Evolutionary conservation across 1,284 basidiomycete genomes (phyloP), one percentile per base, ranked within the genome.

Genomic region (Papiliotrema flavescens): DNA sequence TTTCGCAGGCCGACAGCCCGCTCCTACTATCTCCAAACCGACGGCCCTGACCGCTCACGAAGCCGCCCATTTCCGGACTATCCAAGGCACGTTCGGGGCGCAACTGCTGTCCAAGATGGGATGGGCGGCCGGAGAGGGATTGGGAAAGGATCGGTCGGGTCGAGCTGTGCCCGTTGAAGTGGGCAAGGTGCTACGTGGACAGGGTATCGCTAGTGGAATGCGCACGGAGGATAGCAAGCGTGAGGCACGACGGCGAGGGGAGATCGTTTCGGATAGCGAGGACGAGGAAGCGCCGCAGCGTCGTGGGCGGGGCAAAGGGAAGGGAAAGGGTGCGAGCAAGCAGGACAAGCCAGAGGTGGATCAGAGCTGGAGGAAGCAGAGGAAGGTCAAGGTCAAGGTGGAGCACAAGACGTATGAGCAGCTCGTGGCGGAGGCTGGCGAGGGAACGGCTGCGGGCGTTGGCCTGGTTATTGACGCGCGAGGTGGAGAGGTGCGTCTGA

Each of bases 321-420:
- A 53, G 22, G 54, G 51, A 4, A 61, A 50, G 28, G 52, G n/a
- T n/a, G 60, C 36, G 47, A 51, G 28, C 28, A 32, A 32, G 28
- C 28, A 32, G 11, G 34, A 45, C 50, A 9, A 59, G 65, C 4
- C 66, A 71, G 49, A 64, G 67, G 4, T 76, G 7, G 60, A 66
- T 6, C 66, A 71, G 48, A 65, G 68, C 7, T 78, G 76, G 75
- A 75, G 73, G 57, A 85, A 83, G 61, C 85, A 89, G 19, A 89
- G 84, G 79, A 91, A 88, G 70, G 80, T 84, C 56, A 96, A 92
- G 77, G 84, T 83, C 26, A 89, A 85, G 74, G 80, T 93, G 24
- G 85, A 92, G 69, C 90, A 95, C 78, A 94, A 93, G 80, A 92
- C 91, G 0, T 97, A 96, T 69, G 94, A 98, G 73, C 84, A 98